These are phyloP conservation scores for Alternaria conjuncta DNA, from an alignment of 2,329 filamentous ascomycete species.

Conservation along the genomic window DNA sequence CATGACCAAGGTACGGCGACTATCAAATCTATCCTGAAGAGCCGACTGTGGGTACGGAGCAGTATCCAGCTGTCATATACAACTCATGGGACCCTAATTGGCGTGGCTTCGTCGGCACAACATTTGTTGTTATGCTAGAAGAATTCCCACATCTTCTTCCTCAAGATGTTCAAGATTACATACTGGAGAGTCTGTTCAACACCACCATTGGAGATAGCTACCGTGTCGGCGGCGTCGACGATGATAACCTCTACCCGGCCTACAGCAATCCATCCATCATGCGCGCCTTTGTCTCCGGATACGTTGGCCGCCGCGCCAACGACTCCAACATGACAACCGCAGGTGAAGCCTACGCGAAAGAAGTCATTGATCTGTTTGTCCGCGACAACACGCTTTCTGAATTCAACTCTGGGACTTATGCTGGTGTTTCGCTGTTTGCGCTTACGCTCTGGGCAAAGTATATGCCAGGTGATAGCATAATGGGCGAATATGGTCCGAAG, in stretches of 20 bases:
- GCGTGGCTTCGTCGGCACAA: constrained; percentile 67
- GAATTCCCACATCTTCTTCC: constrained; percentile 61
- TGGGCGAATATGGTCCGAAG: constrained; percentile 58
- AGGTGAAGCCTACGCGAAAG: constrained; percentile 63
- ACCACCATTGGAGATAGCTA: constrained; percentile 66
- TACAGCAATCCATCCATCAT: constrained; percentile 69
- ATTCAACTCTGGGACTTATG: constrained; percentile 69
- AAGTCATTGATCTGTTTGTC: constrained; percentile 64
- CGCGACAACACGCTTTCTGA: constrained; percentile 64
- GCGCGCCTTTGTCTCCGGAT: constrained; percentile 67
- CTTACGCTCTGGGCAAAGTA: constrained; percentile 68
- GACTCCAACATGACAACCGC: constrained; percentile 65
- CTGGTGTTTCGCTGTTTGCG: constrained; percentile 66
- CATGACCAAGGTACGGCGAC: constrained; percentile 51
- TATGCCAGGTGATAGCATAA: constrained; percentile 59
- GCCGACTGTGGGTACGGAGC: constrained; percentile 60
- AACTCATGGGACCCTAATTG: constrained; percentile 69
- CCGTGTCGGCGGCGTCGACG: constrained; percentile 64
- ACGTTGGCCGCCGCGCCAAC: constrained; percentile 61
- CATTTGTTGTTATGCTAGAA: constrained; percentile 64
- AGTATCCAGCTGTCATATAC: constrained; percentile 61
- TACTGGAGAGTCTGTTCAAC: constrained; percentile 62
- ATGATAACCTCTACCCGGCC: constrained; percentile 67
- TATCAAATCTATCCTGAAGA: constrained; percentile 65
- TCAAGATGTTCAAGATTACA: constrained; percentile 48